Conservation (phyloP, 75 land plant species). For the Gnetum montanum region DNA sequence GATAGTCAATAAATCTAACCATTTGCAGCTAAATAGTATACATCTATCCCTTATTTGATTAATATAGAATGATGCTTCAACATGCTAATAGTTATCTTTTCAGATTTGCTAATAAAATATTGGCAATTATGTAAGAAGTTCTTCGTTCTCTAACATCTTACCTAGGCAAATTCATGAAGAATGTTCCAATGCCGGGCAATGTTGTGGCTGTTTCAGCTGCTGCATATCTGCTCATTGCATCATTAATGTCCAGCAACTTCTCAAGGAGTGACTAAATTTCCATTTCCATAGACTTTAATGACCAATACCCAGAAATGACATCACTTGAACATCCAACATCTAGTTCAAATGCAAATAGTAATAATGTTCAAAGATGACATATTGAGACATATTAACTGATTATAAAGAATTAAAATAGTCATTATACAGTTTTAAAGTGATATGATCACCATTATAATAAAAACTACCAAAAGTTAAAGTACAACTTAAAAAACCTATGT, state of each 20-base stretch:
- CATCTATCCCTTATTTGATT: background rate
- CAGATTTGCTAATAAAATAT: too few species aligned
- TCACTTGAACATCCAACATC: constrained; percentile 50
- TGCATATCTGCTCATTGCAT: constrained; percentile 90
- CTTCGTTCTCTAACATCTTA: too few species aligned
- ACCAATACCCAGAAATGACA: constrained; percentile 16
- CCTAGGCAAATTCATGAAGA: constrained; percentile 95
- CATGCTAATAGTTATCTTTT: background rate
- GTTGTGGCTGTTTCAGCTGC: constrained; percentile 75
- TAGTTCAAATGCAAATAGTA: too few species aligned
- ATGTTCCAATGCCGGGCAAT: constrained; percentile 90
- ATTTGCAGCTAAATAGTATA: too few species aligned
- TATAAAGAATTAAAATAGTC: constrained; percentile 7
- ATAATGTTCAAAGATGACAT: constrained; percentile 16
- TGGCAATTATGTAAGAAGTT: too few species aligned
- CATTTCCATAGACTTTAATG: constrained; percentile 98
- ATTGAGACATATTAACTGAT: background rate
- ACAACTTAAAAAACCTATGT: too few species aligned
- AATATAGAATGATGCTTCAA: background rate
- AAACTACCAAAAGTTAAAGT: background rate
- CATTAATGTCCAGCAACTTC: constrained; percentile 80
- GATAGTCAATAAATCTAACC: too few species aligned
- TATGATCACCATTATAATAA: background rate
- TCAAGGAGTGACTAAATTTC: constrained; percentile 87
- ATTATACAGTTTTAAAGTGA: background rate